Evolutionary conservation across 2,329 filamentous ascomycete genomes (phyloP), one percentile per base, ranked within the genome.

Genomic region (Ceratocystis papillata): DNA sequence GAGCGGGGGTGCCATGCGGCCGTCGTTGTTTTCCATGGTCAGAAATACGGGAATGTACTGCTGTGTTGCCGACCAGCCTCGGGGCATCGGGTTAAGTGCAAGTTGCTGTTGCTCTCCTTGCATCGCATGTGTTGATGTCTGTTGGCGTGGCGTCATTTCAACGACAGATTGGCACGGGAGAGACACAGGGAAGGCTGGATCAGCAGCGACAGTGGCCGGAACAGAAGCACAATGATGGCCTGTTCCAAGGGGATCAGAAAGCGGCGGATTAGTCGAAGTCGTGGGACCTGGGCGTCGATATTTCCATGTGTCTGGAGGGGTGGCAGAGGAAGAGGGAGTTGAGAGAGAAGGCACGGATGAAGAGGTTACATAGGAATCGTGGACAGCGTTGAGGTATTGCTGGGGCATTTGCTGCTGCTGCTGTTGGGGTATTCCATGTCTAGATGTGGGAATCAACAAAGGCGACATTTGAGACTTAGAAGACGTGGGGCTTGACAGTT

Each of bases 391-490:
- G 22, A 48, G 8, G 22, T 30, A 48, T 10, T 63, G 61, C 62
- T 68, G 67, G 15, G 61, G 41, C 7, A 59, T 37, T 22, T 22
- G 22, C 22, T 2, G 22, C 22, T 48, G 63, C n/a, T 41, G 65
- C 28, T 63, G 41, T 15, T 44, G 64, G 64, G 5, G 55, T 12
- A 63, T 30, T 28, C 22, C 41, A 4, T 33, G 53, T 48, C 50
- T 20, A 53, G 20, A 25, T 37, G 55, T 5, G 15, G 55, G 55
- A 15, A 59, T 59, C 55, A 61, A 68, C 22, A 61, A 50, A 4
- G 67, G 67, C 2, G 67, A 68, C 64, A 66, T 65, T n/a, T 45
- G 59, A 22, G 67, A 68, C 30, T 68, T 61, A 1, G 67, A 64
- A 30, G 67, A 68, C 28, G 64, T 53, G 6, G 67, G 64, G 45